Percentiles rank a stretch among this genome's conserved stretches.
These are phyloP conservation scores for Hippophae tibetana DNA, from an alignment of 306 rosid species.

Conservation along the genomic window DNA sequence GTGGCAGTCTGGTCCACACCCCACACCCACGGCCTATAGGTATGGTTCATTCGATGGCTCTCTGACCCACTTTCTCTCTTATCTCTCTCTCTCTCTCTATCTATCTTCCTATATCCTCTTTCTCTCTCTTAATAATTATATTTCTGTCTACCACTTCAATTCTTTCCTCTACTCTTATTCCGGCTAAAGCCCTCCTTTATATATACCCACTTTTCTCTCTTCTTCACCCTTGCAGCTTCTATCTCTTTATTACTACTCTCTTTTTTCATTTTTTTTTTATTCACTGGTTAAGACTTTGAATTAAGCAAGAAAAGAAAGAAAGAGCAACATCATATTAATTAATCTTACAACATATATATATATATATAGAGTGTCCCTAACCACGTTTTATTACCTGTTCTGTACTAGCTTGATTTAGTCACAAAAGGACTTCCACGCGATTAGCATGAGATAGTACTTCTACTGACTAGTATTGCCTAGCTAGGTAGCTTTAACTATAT, in stretches of 20 bases:
- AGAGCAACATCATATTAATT: too few relatives aligned
- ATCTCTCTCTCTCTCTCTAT: neutral
- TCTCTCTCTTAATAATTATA: slow-evolving; percentile 31
- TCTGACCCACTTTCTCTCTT: slow-evolving; percentile 19
- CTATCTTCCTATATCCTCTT: slow-evolving; percentile 7
- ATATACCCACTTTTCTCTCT: neutral
- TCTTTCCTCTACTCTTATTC: slow-evolving; percentile 21
- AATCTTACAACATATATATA: too few relatives aligned
- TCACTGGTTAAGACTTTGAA: too few relatives aligned
- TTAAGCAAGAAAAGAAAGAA: too few relatives aligned
- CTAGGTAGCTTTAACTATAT: neutral
- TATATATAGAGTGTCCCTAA: too few relatives aligned
- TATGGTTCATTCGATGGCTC: slow-evolving; percentile 33
- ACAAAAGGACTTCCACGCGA: too few relatives aligned
- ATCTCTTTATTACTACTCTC: too few relatives aligned
- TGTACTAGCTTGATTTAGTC: too few relatives aligned
- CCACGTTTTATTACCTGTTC: too few relatives aligned
- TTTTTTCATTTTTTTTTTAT: too few relatives aligned
- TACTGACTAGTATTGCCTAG: neutral
- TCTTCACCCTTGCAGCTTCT: too few relatives aligned
- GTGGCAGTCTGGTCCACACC: slow-evolving; percentile 42
- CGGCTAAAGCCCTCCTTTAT: slow-evolving; percentile 1
- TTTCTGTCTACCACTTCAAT: slow-evolving; percentile 18
- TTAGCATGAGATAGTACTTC: neutral
- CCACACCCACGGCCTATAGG: slow-evolving; percentile 33